A percentile compares a stretch with the other conserved stretches of the same genome.
Evolutionary conservation across 495 filamentous ascomycete species (phyloP).

Genomic region (Hypoxylon lienhwacheense): DNA sequence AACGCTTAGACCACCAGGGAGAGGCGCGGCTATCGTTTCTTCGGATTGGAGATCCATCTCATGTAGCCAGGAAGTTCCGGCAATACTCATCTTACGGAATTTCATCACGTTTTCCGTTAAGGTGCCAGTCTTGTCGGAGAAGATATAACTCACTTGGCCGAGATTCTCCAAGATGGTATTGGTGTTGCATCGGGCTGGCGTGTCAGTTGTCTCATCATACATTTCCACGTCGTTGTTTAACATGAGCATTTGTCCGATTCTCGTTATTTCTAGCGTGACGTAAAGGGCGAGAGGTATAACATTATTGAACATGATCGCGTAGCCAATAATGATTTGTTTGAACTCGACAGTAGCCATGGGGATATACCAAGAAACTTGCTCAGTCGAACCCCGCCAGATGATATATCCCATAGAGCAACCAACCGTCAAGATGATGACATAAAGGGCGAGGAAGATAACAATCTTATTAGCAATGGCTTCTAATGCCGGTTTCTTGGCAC

Average conservation of each 20-base stretch:
- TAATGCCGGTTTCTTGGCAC: slow-evolving; percentile 79
- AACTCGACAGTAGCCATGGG: slow-evolving; percentile 66
- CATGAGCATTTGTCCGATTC: slow-evolving; percentile 77
- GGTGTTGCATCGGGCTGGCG: slow-evolving; percentile 81
- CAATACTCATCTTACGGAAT: slow-evolving; percentile 86
- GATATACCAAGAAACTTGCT: slow-evolving; percentile 74
- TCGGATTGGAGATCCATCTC: slow-evolving; percentile 67
- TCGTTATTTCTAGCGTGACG: slow-evolving; percentile 87
- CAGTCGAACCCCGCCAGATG: slow-evolving; percentile 67
- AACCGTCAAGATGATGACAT: slow-evolving; percentile 72
- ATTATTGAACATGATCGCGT: slow-evolving; percentile 88
- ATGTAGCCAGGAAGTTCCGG: slow-evolving; percentile 83
- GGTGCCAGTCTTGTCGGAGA: slow-evolving; percentile 93
- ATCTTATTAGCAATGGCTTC: slow-evolving; percentile 79
- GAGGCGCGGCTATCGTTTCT: slow-evolving; percentile 10
- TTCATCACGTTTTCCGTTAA: slow-evolving; percentile 91
- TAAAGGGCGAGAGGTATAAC: slow-evolving; percentile 89
- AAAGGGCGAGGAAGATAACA: slow-evolving; percentile 74
- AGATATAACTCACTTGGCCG: slow-evolving; percentile 87
- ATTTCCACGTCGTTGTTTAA: slow-evolving; percentile 81
- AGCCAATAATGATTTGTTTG: slow-evolving; percentile 81
- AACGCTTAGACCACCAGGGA: background rate
- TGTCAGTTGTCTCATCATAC: slow-evolving; percentile 83
- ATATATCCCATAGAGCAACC: slow-evolving; percentile 78
- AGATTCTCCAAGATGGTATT: slow-evolving; percentile 93